Base-by-base conservation (phyloP, 129 eudicot species). In the Calendula officinalis region DNA sequence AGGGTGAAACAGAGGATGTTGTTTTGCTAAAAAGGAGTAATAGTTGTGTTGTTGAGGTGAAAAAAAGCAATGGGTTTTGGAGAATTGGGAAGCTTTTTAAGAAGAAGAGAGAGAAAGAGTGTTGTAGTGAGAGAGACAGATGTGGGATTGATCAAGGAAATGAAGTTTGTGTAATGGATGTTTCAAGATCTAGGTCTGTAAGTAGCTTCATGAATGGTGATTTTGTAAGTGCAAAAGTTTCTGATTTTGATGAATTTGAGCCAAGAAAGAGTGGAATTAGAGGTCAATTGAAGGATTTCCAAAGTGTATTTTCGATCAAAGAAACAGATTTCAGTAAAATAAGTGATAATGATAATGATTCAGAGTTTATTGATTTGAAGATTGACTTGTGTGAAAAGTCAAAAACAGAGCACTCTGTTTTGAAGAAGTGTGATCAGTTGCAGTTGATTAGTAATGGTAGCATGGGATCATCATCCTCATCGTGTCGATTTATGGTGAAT, bases 151-250 rank as follows among this genome's bases (percentile, higher is more conserved):
- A 81, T 52, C 70, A 64, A 6, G 72, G 63, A 17, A 73, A 76
- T 62, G 82, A 77, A 14, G 60, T 64, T 61, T 72, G 62, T 45
- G 62, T 38, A 38, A 69, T 65, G 81, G 90, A 88, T 36, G 84
- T 83, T 5, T 83, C 97, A 2, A 76, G 94, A 66, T 89, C 94
- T n/a, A 81, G 95, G 64, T 89, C 97, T 3, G 73, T 89, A 3
- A 83, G 97, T 64, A 83, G 95, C 57, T 83, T 86, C 77, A 78
- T 86, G 53, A 83, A 77, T 14, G 79, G 63, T 10, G 34, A 15
- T 8, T 56, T 57, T 56, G 83, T 69, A 10, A 87, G 88, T 63
- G 91, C 97, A 34, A 89, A 84, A 73, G 75, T 77, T 8, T 82
- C 90, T 13, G 89, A 81, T 71, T 78, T 86, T 33, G 77, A 81